Base-by-base conservation (phyloP, 805 yeast species). In the Wickerhamomyces strasburgensis region DNA sequence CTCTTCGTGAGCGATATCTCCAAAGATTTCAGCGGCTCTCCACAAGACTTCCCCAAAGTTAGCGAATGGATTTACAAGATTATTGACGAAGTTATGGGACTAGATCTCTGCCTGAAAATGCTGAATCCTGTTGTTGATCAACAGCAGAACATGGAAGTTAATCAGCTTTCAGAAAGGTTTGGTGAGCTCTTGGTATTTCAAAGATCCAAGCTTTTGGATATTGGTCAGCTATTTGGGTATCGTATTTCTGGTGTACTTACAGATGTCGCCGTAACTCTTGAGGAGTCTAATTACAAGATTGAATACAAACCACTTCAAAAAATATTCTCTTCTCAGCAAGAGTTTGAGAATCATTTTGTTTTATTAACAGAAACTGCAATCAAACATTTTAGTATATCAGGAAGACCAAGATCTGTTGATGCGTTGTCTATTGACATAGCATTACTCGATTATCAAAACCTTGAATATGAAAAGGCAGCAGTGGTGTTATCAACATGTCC, bases 351-450 rank as follows among this genome's bases (percentile, higher is more conserved):
- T 7, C 54, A 57, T 9, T 83, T 76, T 47, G 58, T 80, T 28
- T 51, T 55, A 1, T 56, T 76, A 14, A 84, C 95, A 0, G 75
- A 75, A 38, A 58, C 64, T 1, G 73, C 80, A 0, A 73, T 80
- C 14, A 61, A 62, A 14, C 73, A 73, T 31, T 82, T 73, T 44
- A 67, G 72, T 5, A 44, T 54, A 1, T 72, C 83, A 3, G 64
- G 58, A 5, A 67, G 86, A 39, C 71, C 77, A 13, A 70, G 90
- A 44, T 70, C 86, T 0, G 79, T 84, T 6, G 89, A 84, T 49
- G 66, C 80, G 5, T 64, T 93, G 13, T 78, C 89, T 2, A 75
- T 85, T 6, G 96, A 90, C 45, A 68, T 87, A 36, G 96, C 95
- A 0, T 54, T 83, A 9, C 58, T 87, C 14, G 78, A 81, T 41